Evolutionary conservation across 2,329 filamentous ascomycete species (phyloP), one percentile per base, ranked within the genome.

Genomic region (Pseudogymnoascus sp.): DNA sequence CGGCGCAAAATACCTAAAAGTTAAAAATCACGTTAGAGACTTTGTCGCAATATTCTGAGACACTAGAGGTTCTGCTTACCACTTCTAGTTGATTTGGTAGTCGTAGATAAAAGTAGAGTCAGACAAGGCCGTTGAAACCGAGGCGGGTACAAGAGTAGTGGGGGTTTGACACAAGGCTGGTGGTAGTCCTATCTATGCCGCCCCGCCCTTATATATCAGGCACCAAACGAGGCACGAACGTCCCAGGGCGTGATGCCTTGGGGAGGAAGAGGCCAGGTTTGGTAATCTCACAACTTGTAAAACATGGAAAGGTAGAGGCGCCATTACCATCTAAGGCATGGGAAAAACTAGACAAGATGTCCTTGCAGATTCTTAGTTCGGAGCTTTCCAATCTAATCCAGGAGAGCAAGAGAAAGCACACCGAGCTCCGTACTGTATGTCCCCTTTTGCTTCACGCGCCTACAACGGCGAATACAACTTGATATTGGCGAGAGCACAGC

Each of bases 391-490:
- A 90, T 76, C 83, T 96, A 72, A 87, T 96, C 68, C 90, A 95
- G 74, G 94, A 99, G 77, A 94, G 92, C 71, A 97, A 95, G 75
- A 84, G 92, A 69, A 97, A 95, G 75, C 88, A 96, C 73, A 84
- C 88, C 67, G 94, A 97, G 69, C 79, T 99, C 59, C 85, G 89
- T 77, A 89, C 88, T 80, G 88, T 87, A 75, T 68, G 80, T 61
- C 35, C 38, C 30, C 15, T 34, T 34, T 57, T 38, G 15, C 28
- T 48, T 57, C 35, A 15, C 45, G 26, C 30, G 45, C 15, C 3
- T 57, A 57, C 30, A 9, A 39, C 33, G 33, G n/a, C 5, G 19
- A 15, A 57, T 21, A 21, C n/a, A 7, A 18, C 26, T 33, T 52
- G 26, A 19, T 13, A 30, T 61, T 41, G 28, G 45, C 59, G 15